phyloP scores from a whole-genome alignment of 2,329 filamentous ascomycete species.

The Arthrobotrys pseudoclavata region DNA sequence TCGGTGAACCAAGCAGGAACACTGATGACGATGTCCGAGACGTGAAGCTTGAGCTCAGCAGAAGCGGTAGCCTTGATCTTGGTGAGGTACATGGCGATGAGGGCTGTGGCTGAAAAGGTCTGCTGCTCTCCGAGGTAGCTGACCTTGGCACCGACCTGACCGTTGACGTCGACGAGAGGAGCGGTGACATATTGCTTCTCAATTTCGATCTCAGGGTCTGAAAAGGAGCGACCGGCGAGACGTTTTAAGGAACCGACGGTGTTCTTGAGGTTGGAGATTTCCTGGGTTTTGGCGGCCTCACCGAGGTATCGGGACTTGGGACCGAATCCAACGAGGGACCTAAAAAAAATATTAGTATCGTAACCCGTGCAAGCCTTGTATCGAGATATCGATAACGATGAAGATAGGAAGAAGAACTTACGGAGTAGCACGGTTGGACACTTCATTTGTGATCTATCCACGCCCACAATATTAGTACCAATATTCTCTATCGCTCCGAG shows the following conservation, averaged over 20 bases:
- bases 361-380: not conserved
- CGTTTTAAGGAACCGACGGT: conserved; percentile 94
- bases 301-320: conserved; percentile 94
- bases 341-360: conserved; percentile 66
- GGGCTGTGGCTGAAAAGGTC: conserved; percentile 92
- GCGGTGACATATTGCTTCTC: conserved; percentile 94
- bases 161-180: conserved; percentile 87
- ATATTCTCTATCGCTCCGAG: conserved; percentile 46
- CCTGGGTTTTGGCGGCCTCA: conserved; percentile 96
- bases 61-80: conserved; percentile 92
- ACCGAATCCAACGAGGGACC: conserved; percentile 93
- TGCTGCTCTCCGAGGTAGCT: conserved; percentile 94
- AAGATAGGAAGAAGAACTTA: conserved; percentile 72
- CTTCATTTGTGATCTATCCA: conserved; percentile 92
- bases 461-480: conserved; percentile 61
- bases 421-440: conserved; percentile 98
- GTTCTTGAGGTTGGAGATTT: conserved; percentile 99
- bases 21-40: conserved; percentile 92
- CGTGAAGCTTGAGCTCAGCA: conserved; percentile 88
- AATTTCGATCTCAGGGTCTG: conserved; percentile 90
- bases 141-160: conserved; percentile 95
- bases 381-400: not conserved
- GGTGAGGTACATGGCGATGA: conserved; percentile 94
- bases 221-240: conserved; percentile 85
- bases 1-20: conserved; percentile 98